A percentile compares a stretch with the other conserved stretches of the same genome.
phyloP scores from a whole-genome alignment of 192 early-diverging fungal species.

The Coemansia asiatica region DNA sequence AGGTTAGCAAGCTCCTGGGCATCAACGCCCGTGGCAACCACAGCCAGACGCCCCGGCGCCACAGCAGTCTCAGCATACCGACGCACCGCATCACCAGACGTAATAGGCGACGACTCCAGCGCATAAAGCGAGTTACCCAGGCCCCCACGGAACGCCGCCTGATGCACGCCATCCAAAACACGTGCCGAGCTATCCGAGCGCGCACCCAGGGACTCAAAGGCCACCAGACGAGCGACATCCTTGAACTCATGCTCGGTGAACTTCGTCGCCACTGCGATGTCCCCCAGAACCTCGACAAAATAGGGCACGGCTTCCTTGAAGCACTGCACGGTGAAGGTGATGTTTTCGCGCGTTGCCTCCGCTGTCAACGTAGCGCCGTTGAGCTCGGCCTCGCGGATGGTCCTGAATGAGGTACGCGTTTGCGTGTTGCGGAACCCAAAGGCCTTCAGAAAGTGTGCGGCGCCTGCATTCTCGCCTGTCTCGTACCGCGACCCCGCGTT shows the following conservation, averaged over 20 bases:
- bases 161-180: conserved; percentile 80
- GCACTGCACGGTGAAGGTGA: conserved; percentile 86
- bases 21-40: conserved; percentile 83
- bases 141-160: conserved; percentile 88
- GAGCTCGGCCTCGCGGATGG: conserved; percentile 87
- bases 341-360: conserved; percentile 77
- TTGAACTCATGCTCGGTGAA: conserved; percentile 86
- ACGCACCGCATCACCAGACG: conserved; percentile 67
- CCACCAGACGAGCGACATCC: conserved; percentile 63
- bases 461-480: conserved; percentile 69
- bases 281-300: conserved; percentile 82
- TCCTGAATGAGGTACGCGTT: conserved; percentile 80
- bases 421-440: conserved; percentile 84
- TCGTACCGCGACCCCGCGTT: conserved; percentile 88
- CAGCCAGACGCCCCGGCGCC: conserved; percentile 70
- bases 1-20: conserved; percentile 69
- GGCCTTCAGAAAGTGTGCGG: conserved; percentile 88
- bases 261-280: conserved; percentile 75
- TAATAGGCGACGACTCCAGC: conserved; percentile 60
- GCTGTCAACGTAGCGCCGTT: conserved; percentile 83
- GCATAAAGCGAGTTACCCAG: conserved; percentile 95
- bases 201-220: conserved; percentile 66
- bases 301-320: conserved; percentile 80
- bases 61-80: conserved; percentile 72
- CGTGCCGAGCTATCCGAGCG: conserved; percentile 63